Evolutionary conservation across 805 yeast species (phyloP).

Genomic region (Geotrichum ghanense): DNA sequence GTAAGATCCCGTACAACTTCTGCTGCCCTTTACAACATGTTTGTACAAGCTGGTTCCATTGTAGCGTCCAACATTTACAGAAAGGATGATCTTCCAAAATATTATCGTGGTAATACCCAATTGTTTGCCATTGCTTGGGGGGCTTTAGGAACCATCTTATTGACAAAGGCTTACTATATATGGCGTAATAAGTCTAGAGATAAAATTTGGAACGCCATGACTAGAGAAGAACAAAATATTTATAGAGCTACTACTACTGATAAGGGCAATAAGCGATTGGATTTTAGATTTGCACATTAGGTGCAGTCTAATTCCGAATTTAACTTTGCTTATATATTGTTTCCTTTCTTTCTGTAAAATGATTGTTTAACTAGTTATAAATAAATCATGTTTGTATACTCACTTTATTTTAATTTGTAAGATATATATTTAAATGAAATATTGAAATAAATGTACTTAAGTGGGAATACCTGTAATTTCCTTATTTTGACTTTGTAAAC

Average conservation of each 20-base stretch:
- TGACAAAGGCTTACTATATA: neutral
- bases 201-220: conserved; percentile 1
- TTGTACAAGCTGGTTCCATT: conserved; percentile 46
- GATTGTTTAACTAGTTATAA: neutral
- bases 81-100: conserved; percentile 44
- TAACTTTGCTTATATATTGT: neutral
- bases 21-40: conserved; percentile 53
- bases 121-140: conserved; percentile 13
- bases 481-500: too few relatives aligned
- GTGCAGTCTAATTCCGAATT: neutral
- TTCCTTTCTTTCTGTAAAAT: neutral
- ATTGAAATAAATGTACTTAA: neutral
- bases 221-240: neutral
- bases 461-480: too few relatives aligned
- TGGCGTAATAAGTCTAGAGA: neutral
- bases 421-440: too few relatives aligned
- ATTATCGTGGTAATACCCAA: conserved; percentile 42
- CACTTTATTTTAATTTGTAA: neutral
- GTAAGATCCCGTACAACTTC: conserved; percentile 54
- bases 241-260: neutral
- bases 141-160: neutral
- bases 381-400: neutral
- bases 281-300: conserved; percentile 3
- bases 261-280: conserved; percentile 1
- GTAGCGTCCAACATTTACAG: conserved; percentile 45